Evolutionary conservation across 1,284 basidiomycete genomes (phyloP).

Genomic region (Thelephora terrestris): DNA sequence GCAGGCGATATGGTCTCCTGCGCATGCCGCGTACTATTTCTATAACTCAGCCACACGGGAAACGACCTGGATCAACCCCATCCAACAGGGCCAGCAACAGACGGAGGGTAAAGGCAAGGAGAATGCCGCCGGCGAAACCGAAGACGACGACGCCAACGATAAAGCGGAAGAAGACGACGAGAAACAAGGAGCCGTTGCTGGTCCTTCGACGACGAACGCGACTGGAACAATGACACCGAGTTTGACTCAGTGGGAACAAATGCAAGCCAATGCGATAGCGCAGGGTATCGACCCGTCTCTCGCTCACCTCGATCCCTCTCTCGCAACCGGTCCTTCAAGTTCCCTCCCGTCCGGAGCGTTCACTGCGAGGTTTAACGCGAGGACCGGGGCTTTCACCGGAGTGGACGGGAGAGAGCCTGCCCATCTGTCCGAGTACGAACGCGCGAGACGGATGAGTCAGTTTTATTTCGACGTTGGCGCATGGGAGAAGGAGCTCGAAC

Average conservation of each 20-base stretch:
- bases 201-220: conserved; percentile 10
- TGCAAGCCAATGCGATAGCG: conserved; percentile 55
- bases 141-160: conserved; percentile 11
- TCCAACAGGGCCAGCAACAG: conserved; percentile 29
- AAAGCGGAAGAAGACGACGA: too few relatives aligned
- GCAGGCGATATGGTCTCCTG: conserved; percentile 81
- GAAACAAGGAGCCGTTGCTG: too few relatives aligned
- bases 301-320: conserved; percentile 70
- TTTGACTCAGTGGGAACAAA: conserved; percentile 24
- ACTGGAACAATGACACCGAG: conserved; percentile 16
- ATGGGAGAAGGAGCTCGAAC: conserved; percentile 69
- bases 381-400: conserved; percentile 71
- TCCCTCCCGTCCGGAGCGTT: conserved; percentile 37
- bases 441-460: conserved; percentile 78
- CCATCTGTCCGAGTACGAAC: conserved; percentile 75
- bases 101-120: neutral
- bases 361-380: conserved; percentile 74
- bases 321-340: conserved; percentile 37
- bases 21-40: conserved; percentile 83
- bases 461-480: conserved; percentile 81
- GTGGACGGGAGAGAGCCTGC: conserved; percentile 58
- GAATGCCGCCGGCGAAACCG: neutral
- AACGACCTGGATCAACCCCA: conserved; percentile 85
- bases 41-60: conserved; percentile 71
- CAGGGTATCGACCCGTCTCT: conserved; percentile 81